Conservation (phyloP, 2,329 filamentous ascomycete species). For the Phialemoniopsis sp. region DNA sequence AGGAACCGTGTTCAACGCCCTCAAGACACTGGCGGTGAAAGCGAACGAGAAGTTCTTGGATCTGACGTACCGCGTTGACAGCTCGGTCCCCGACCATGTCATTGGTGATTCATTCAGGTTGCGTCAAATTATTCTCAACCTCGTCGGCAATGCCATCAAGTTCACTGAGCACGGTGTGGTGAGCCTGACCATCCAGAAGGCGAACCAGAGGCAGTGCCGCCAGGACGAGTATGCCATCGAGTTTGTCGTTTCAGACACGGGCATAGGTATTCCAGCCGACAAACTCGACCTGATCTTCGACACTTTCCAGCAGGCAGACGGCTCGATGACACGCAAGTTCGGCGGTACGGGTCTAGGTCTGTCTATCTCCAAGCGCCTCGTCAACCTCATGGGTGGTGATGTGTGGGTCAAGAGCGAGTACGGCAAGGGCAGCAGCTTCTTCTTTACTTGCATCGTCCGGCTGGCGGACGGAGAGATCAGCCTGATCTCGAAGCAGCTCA, state of each 20-base stretch:
- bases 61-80: conserved; percentile 89
- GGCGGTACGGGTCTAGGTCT: conserved; percentile 90
- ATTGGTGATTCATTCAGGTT: conserved; percentile 95
- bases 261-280: conserved; percentile 92
- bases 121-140: conserved; percentile 92
- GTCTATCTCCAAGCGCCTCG: conserved; percentile 91
- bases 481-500: conserved; percentile 76
- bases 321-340: conserved; percentile 93
- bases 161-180: conserved; percentile 97
- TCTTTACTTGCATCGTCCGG: conserved; percentile 90
- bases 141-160: conserved; percentile 98
- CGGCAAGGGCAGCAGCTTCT: conserved; percentile 89
- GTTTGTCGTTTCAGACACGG: conserved; percentile 93
- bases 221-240: conserved; percentile 86
- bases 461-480: conserved; percentile 75
- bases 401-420: conserved; percentile 95
- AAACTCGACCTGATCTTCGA: conserved; percentile 98
- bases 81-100: conserved; percentile 89
- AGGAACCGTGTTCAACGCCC: conserved; percentile 92
- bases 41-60: conserved; percentile 94
- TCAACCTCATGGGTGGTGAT: conserved; percentile 93
- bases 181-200: conserved; percentile 80
- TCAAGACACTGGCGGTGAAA: conserved; percentile 95
- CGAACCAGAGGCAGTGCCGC: conserved; percentile 60
- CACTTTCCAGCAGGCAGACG: conserved; percentile 97